These are phyloP conservation scores for Diplodia mutila DNA, from an alignment of 2,329 filamentous ascomycete species.

Conservation along the genomic window DNA sequence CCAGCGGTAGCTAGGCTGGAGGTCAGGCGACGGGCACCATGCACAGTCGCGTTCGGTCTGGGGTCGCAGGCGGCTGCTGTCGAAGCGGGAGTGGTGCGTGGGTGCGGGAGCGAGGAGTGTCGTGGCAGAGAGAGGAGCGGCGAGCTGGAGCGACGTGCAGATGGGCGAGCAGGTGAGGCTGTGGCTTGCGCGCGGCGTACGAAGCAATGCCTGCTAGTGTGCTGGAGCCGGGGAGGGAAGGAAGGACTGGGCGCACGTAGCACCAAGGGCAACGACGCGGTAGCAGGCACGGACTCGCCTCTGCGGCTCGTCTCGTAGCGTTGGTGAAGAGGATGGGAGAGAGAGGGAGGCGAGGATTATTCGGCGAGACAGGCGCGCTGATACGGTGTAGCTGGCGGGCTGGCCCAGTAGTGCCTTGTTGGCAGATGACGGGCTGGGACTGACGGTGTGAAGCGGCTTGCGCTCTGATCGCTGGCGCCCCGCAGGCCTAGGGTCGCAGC, in stretches of 20 bases:
- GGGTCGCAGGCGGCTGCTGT: neutral
- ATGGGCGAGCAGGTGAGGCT: neutral
- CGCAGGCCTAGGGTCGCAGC: slow-evolving; percentile 10
- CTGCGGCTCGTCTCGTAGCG: slow-evolving; percentile 19
- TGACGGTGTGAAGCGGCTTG: slow-evolving; percentile 22
- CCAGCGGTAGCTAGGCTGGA: slow-evolving; percentile 26
- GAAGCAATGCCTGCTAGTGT: slow-evolving; percentile 12
- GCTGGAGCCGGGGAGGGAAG: slow-evolving; percentile 10
- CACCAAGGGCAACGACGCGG: slow-evolving; percentile 17
- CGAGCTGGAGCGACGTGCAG: neutral
- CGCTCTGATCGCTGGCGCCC: slow-evolving; percentile 7
- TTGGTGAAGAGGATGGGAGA: neutral
- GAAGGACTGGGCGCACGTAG: slow-evolving; percentile 23
- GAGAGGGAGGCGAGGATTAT: neutral
- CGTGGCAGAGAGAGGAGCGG: slow-evolving; percentile 11
- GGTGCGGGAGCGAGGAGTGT: neutral
- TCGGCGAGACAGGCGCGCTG: neutral
- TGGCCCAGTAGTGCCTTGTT: neutral
- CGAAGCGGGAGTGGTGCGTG: neutral
- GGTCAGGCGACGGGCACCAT: slow-evolving; percentile 24
- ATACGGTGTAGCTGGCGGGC: neutral
- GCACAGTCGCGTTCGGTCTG: slow-evolving; percentile 7
- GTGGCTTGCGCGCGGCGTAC: slow-evolving; percentile 18
- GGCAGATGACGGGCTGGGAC: slow-evolving; percentile 20
- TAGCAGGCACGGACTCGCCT: slow-evolving; percentile 9